Conservation (phyloP, 2,329 filamentous ascomycete species). For the Thielaviopsis ethacetica region DNA sequence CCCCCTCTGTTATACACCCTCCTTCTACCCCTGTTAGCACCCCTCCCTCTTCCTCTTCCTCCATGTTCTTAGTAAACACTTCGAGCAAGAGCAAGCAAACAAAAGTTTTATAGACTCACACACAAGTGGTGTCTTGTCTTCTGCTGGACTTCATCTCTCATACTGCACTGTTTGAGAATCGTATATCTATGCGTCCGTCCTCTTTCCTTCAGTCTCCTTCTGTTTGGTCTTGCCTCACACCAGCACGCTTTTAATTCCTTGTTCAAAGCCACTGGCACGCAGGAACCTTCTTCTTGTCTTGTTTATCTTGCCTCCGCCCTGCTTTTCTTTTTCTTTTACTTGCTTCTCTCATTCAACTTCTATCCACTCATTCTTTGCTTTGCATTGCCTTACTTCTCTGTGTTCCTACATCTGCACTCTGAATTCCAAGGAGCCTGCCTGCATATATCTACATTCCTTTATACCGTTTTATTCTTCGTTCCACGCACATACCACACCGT, state of each 20-base stretch:
- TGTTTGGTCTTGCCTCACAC: neutral
- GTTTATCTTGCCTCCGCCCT: neutral
- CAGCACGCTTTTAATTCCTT: conserved; percentile 2
- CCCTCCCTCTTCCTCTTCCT: neutral
- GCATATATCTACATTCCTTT: neutral
- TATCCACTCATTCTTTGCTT: neutral
- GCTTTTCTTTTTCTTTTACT: neutral
- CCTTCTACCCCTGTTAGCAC: neutral
- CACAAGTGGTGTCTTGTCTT: conserved; percentile 10
- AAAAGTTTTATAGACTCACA: neutral
- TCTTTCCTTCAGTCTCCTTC: neutral
- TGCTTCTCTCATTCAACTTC: neutral
- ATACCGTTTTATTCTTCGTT: neutral
- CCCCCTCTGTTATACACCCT: neutral
- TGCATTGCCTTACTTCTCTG: neutral
- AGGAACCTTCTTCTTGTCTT: conserved; percentile 1
- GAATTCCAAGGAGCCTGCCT: neutral
- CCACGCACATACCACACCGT: neutral
- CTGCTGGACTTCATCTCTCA: conserved; percentile 11
- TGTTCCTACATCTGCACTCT: neutral
- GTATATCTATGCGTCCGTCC: conserved; percentile 4
- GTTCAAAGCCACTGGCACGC: conserved; percentile 5
- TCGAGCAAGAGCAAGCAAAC: neutral
- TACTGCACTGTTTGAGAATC: neutral
- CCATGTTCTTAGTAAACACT: too few species aligned